Evolutionary conservation across 2,329 filamentous ascomycete genomes (phyloP), one percentile per base, ranked within the genome.

Genomic region (Karstenula rhodostoma): DNA sequence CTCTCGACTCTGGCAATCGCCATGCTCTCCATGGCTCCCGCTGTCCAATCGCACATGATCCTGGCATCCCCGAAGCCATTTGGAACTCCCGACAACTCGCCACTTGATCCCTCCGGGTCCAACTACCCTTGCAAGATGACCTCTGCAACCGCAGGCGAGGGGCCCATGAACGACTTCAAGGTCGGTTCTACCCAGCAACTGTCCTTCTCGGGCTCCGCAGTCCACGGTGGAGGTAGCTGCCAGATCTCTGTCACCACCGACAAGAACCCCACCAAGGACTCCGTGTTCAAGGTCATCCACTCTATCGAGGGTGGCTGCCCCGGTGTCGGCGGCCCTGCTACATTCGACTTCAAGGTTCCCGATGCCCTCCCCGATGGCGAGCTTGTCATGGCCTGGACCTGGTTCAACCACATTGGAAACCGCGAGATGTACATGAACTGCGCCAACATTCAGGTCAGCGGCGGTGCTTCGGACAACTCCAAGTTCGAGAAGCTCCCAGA

Each of bases 401-500:
- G 91, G 94, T 89, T 94, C 81, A 97, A 97, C 75, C 87, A 89
- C 62, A 77, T 96, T 4, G 94, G 94, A 4, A 94, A 96, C 80
- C 88, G 93, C 1, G 94, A 98, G 57, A 92, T 97, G 85, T 98
- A 98, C 84, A 96, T 96, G 93, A 95, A 97, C 84, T 98, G 95
- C 69, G 92, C 90, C 0, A 86, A 91, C 0, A 78, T 96, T 56
- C 86, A 82, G 0, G 83, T 97, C 25, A 86, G 86, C 2, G 81
- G 79, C 2, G 80, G 81, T 27, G 74, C 79, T 2, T 72, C 76
- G 42, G 85, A 87, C 40, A 72, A 86, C 56, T 74, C 81, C 2
- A 86, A 84, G 64, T 85, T 89, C 61, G 74, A 86, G 47, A 78
- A 80, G 0, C 89, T 96, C 37, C 92, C 92, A 0, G 82, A 89